These are phyloP conservation scores for Polyporus arcularius DNA, from an alignment of 768 basidiomycete species.

Conservation along the genomic window DNA sequence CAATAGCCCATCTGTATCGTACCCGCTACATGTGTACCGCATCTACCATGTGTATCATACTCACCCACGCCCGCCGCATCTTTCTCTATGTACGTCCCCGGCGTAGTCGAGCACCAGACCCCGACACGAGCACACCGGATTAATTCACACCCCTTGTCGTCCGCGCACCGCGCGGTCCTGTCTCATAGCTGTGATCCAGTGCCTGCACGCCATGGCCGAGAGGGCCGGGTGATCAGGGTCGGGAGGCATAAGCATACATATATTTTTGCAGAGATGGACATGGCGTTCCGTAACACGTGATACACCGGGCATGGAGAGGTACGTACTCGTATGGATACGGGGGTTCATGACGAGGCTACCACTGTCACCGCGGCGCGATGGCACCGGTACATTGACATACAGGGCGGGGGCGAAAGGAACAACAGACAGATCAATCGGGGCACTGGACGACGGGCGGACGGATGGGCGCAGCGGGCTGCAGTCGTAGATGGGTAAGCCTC, in stretches of 20 bases:
- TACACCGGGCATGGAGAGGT: neutral
- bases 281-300: neutral
- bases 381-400: neutral
- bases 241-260: neutral
- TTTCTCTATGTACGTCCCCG: neutral
- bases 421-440: neutral
- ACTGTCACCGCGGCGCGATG: neutral
- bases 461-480: neutral
- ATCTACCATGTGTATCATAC: neutral
- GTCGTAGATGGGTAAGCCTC: neutral
- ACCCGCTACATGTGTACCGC: neutral
- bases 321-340: neutral
- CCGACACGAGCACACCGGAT: neutral
- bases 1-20: neutral
- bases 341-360: neutral
- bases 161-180: neutral
- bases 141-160: neutral
- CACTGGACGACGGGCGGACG: neutral
- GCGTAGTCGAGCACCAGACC: neutral
- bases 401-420: neutral
- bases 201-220: no score
- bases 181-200: no score
- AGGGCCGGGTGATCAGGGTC: no score
- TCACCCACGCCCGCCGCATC: neutral
- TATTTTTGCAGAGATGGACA: neutral